Conservation (phyloP, 352 stramenopile species). For the Blastocystis sp. region DNA sequence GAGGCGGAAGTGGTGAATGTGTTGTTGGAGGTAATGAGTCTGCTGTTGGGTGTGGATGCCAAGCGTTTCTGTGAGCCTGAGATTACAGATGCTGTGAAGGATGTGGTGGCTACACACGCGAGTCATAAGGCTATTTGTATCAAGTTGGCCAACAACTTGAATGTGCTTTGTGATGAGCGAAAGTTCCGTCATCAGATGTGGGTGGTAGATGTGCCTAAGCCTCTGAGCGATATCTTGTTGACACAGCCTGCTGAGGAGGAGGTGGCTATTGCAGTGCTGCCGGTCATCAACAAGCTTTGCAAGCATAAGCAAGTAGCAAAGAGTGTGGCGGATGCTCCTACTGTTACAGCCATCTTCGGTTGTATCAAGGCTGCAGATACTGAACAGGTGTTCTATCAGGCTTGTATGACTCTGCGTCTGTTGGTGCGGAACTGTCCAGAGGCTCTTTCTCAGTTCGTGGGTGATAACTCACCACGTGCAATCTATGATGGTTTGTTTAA, state of each 20-base stretch:
- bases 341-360: constrained; percentile 13
- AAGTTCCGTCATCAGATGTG: background rate
- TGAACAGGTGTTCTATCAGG: constrained; percentile 5
- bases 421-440: constrained; percentile 35
- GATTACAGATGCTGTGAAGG: constrained; percentile 1
- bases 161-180: constrained; percentile 1
- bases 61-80: constrained; percentile 8
- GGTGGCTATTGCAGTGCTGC: background rate
- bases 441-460: constrained; percentile 26
- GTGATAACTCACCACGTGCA: constrained; percentile 45
- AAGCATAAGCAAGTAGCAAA: background rate
- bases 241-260: constrained; percentile 1
- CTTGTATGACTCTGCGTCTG: background rate
- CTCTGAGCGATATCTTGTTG: constrained; percentile 19
- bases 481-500: constrained; percentile 53
- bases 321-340: background rate
- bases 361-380: constrained; percentile 34
- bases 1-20: background rate
- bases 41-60: constrained; percentile 14
- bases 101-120: constrained; percentile 8
- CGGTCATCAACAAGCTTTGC: constrained; percentile 33
- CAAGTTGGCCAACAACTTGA: constrained; percentile 24
- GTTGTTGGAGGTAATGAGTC: background rate
- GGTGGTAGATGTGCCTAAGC: background rate
- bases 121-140: constrained; percentile 3